Base-by-base conservation (phyloP, 257 asterid species). In the Solanum bulbocastanum region DNA sequence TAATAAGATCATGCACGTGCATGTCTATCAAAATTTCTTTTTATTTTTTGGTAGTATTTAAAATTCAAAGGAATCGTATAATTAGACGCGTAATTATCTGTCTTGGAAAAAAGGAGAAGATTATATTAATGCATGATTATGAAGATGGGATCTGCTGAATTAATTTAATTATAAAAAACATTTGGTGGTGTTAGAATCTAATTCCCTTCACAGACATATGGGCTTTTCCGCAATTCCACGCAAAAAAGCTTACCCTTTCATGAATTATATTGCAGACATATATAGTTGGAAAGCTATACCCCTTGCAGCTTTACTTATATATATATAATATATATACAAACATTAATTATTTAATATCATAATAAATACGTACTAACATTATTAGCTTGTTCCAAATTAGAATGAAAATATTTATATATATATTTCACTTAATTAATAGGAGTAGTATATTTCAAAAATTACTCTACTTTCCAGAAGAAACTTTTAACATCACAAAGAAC, bases 141-240 rank as follows among this genome's bases (percentile, higher is more conserved):
- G 82, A 68, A 68, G 82, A 85, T 85, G 76, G 44, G 68, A 85
- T 65, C 65, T 46, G 78, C 82, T 39, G 7, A 36, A 85, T 85
- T 83, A 84, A 49, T 27, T 27, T 27, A 46, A 27, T 49, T 8
- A 39, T 5, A 46, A 62, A 56, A 87, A 33, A 58, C 40, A 25
- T 73, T 36, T 88, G 89, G 90, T 90, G 92, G 90, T 81, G 87
- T 83, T 85, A 83, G 92, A 90, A 90, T 90, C 92, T 88, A 83
- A 90, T 88, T 90, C 91, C 88, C 74, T 69, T 81, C 62, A 81
- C 79, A 85, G 89, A 89, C 87, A 39, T 74, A 36, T 62, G 58
- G 84, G 71, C 90, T 89, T 88, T 90, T 86, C 79, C 90, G 65
- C 87, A 83, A 87, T 88, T 90, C 85, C 46, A 88, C 79, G 89